phyloP scores from a whole-genome alignment of 2,329 filamentous ascomycete species.

The Exophiala sp. region DNA sequence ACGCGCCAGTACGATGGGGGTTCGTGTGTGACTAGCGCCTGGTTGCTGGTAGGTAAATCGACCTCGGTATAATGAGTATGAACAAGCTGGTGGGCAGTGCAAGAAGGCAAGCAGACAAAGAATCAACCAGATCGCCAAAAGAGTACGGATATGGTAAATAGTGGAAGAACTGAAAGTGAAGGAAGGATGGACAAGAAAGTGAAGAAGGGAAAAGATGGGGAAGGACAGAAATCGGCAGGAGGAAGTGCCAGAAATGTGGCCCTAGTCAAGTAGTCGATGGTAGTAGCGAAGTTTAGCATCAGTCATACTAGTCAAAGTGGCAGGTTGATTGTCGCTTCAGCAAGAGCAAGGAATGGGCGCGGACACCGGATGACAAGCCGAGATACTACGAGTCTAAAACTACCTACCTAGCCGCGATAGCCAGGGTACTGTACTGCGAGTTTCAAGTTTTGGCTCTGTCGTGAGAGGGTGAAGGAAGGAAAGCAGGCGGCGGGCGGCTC shows the following conservation, averaged over 20 bases:
- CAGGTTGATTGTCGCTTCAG: background rate
- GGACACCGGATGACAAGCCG: background rate
- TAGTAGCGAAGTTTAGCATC: background rate
- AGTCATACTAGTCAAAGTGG: background rate
- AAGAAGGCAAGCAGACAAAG: background rate
- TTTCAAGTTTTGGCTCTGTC: too few species aligned
- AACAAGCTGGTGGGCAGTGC: background rate
- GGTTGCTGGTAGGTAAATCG: background rate
- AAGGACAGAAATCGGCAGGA: constrained; percentile 15
- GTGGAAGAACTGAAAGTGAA: constrained; percentile 9
- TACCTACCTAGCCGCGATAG: too few species aligned
- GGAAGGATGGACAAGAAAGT: constrained; percentile 12
- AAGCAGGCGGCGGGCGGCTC: too few species aligned
- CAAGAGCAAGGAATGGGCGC: background rate
- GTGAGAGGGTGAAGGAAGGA: too few species aligned
- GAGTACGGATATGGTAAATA: constrained; percentile 1
- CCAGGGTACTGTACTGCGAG: too few species aligned
- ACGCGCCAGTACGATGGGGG: background rate
- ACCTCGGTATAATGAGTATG: background rate
- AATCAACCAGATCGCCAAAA: background rate
- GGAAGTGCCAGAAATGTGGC: constrained; percentile 10
- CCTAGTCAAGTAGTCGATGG: background rate
- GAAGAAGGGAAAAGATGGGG: constrained; percentile 13
- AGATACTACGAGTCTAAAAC: background rate
- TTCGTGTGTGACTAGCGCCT: constrained; percentile 7